A percentile compares a stretch with the other conserved stretches of the same genome.
Conservation (phyloP, 1,284 basidiomycete genomes). For the Cryptococcus neoformans region DNA sequence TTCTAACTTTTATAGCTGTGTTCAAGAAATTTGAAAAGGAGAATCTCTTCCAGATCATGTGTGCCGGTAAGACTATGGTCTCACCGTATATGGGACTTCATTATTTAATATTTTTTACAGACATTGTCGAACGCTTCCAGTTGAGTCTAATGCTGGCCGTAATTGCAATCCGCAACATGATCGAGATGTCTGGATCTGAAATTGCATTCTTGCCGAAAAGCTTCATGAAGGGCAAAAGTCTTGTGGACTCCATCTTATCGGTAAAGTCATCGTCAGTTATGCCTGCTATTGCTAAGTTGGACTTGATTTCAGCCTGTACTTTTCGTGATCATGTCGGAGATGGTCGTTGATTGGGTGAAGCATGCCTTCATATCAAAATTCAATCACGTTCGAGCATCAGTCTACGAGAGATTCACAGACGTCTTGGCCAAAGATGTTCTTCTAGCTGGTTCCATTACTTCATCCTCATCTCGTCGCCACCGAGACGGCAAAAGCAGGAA, state of each 20-base stretch:
- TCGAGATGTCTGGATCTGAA: constrained; percentile 88
- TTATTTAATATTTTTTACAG: constrained; percentile 49
- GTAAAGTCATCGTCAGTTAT: constrained; percentile 68
- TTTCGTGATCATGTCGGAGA: constrained; percentile 87
- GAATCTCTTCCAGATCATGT: constrained; percentile 98
- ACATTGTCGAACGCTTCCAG: constrained; percentile 98
- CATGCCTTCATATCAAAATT: constrained; percentile 99
- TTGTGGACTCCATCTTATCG: constrained; percentile 76
- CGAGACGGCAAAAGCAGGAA: constrained; percentile 9
- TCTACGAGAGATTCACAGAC: constrained; percentile 95
- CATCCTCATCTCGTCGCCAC: neutral
- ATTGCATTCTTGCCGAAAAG: constrained; percentile 78
- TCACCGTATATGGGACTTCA: neutral
- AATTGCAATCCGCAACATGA: constrained; percentile 91
- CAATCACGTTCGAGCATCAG: constrained; percentile 84
- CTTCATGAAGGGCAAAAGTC: constrained; percentile 74
- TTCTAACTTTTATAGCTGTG: constrained; percentile 54
- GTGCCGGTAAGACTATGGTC: constrained; percentile 64
- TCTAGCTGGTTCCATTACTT: constrained; percentile 58
- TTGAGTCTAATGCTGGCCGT: constrained; percentile 85
- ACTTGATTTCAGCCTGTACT: constrained; percentile 68
- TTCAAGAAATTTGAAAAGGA: constrained; percentile 99
- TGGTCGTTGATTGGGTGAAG: constrained; percentile 97
- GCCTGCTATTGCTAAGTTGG: neutral
- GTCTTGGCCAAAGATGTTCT: constrained; percentile 93